phyloP scores from a whole-genome alignment of 2,329 filamentous ascomycete species.

The Trichophyton rubrum region DNA sequence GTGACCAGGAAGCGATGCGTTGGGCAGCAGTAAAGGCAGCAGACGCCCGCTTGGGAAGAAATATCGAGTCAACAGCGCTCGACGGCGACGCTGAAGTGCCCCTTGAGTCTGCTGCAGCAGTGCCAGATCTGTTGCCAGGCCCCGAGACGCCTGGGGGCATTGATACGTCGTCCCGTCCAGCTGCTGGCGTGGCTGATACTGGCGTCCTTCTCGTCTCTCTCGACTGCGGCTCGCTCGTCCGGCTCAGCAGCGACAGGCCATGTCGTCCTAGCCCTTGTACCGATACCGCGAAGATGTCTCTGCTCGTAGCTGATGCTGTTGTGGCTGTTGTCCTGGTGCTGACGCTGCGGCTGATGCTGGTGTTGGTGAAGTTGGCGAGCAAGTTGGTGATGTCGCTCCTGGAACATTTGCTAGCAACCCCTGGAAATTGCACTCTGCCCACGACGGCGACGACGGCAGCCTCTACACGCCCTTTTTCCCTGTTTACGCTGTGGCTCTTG shows the following conservation, averaged over 20 bases:
- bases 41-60: slow-evolving; percentile 12
- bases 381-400: background rate
- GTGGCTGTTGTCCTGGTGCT: too few species aligned
- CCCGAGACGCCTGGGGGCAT: background rate
- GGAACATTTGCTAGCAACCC: background rate
- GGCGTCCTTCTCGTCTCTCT: background rate
- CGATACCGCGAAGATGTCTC: slow-evolving; percentile 4
- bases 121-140: background rate
- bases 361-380: background rate
- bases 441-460: background rate
- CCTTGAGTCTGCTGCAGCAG: background rate
- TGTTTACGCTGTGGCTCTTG: background rate
- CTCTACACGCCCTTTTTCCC: background rate
- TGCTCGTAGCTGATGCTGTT: background rate
- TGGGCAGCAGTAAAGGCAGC: slow-evolving; percentile 9
- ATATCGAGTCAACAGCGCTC: background rate
- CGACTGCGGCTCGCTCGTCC: background rate
- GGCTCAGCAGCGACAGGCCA: background rate
- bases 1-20: slow-evolving; percentile 12
- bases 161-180: slow-evolving; percentile 5
- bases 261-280: background rate
- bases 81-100: background rate
- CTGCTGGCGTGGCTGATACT: slow-evolving; percentile 2
- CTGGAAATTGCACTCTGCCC: slow-evolving; percentile 4
- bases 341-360: too few species aligned